Percentiles rank a stretch among this genome's conserved stretches.
Evolutionary conservation across 78 protist species (phyloP).

Genomic region (Speleostelium caveatum): DNA sequence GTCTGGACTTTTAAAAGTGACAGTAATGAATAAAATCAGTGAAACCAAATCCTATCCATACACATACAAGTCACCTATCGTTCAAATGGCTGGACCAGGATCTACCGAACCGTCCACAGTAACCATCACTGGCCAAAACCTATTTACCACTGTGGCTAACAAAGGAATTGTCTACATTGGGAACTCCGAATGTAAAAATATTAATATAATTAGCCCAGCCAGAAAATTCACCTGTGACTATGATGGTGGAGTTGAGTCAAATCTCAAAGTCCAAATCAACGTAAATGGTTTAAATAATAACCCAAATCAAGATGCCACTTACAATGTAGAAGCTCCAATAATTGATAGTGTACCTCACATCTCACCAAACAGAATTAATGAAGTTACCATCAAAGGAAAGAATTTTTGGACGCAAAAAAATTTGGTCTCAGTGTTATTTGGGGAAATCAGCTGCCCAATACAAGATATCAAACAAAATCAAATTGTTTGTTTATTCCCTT

Average conservation of each 20-base stretch:
- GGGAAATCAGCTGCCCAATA: not conserved
- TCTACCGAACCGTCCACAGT: not conserved
- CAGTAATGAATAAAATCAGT: not conserved
- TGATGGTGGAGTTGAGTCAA: not conserved
- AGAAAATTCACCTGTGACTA: not conserved
- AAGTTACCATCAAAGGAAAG: not conserved
- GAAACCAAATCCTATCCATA: not conserved
- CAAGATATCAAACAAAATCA: not conserved
- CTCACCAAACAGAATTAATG: not conserved
- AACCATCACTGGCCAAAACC: not conserved
- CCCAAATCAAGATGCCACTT: not conserved
- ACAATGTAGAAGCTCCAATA: not conserved
- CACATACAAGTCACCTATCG: not conserved
- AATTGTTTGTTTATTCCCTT: constrained; percentile 9
- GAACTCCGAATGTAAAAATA: not conserved
- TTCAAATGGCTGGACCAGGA: not conserved
- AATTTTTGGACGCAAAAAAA: constrained; percentile 30
- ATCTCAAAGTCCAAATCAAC: not conserved
- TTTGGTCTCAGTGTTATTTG: not conserved
- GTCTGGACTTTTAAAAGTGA: not conserved
- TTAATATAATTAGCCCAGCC: not conserved
- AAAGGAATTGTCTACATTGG: not conserved
- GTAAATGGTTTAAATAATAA: not conserved
- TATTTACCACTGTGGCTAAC: not conserved
- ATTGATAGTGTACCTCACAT: not conserved